Percentiles rank a stretch among this genome's conserved stretches.
phyloP scores from a whole-genome alignment of 2,329 filamentous ascomycete species.

The Periconia macrospinosa region DNA sequence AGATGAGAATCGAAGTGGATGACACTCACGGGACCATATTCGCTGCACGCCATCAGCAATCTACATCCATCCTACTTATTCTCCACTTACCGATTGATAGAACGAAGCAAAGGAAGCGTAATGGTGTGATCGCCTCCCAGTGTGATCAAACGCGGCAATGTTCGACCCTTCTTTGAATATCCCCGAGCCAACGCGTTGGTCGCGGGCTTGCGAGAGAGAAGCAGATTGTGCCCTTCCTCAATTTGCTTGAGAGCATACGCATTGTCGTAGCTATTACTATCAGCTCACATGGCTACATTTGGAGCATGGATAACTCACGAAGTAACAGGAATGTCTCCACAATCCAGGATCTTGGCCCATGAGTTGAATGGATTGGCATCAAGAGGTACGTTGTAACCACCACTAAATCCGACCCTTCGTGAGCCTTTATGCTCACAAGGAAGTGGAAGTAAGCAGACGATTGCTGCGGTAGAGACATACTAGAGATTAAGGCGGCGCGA shows the following conservation, averaged over 20 bases:
- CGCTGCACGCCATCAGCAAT: conserved; percentile 29
- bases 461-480: conserved; percentile 56
- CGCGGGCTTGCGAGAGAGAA: conserved; percentile 70
- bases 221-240: conserved; percentile 77
- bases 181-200: conserved; percentile 70
- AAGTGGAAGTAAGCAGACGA: conserved; percentile 45
- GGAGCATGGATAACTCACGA: conserved; percentile 59
- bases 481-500: conserved; percentile 85
- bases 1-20: conserved; percentile 67
- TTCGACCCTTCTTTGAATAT: conserved; percentile 71
- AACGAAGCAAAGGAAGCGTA: conserved; percentile 57
- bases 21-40: conserved; percentile 68
- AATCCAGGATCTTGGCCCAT: conserved; percentile 80
- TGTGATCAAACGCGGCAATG: conserved; percentile 79
- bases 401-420: conserved; percentile 62
- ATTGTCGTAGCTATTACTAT: conserved; percentile 70
- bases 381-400: conserved; percentile 84
- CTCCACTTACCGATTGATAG: conserved; percentile 52
- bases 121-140: conserved; percentile 67
- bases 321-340: conserved; percentile 82
- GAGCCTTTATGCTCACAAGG: conserved; percentile 45
- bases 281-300: no score
- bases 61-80: background rate
- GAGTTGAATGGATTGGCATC: conserved; percentile 78
- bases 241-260: conserved; percentile 80